Conservation (phyloP, 768 basidiomycete genomes). For the Kondoa subrosea region DNA sequence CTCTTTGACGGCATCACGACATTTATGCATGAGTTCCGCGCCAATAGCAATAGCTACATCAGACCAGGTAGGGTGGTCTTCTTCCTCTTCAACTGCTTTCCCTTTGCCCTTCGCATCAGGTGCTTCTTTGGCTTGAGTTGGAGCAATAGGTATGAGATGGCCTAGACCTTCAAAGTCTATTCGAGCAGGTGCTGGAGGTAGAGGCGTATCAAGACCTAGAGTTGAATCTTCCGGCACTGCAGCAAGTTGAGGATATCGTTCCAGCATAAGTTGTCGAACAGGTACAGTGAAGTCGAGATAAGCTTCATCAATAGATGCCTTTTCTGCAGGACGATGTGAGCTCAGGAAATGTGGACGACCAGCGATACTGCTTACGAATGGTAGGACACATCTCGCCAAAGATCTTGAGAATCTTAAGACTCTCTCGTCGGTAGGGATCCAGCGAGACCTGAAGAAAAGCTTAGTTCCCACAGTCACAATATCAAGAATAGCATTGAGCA, state of each 20-base stretch:
- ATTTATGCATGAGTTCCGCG: conserved; percentile 65
- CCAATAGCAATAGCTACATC: conserved; percentile 79
- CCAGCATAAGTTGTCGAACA: conserved; percentile 56
- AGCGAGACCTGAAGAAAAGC: conserved; percentile 69
- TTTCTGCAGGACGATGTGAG: conserved; percentile 55
- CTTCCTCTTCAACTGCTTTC: conserved; percentile 16
- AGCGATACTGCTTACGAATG: conserved; percentile 17
- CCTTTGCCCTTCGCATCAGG: conserved; percentile 30
- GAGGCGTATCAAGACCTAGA: conserved; percentile 50
- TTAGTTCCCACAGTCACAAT: not conserved
- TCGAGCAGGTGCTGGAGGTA: conserved; percentile 55
- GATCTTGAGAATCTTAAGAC: conserved; percentile 61
- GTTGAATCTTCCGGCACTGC: conserved; percentile 40
- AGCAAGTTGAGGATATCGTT: conserved; percentile 56
- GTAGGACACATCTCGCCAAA: conserved; percentile 53
- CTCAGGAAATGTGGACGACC: not conserved
- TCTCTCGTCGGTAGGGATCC: conserved; percentile 82
- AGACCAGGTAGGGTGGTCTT: conserved; percentile 51
- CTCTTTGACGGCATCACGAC: conserved; percentile 49
- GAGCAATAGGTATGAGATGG: conserved; percentile 42
- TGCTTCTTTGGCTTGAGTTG: conserved; percentile 9
- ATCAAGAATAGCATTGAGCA: conserved; percentile 29
- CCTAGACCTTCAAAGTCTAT: conserved; percentile 48
- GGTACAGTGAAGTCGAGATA: conserved; percentile 80
- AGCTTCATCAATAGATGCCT: conserved; percentile 93